phyloP scores from a whole-genome alignment of 2,329 filamentous ascomycete genomes.

The Herpomyces periplanetae region DNA sequence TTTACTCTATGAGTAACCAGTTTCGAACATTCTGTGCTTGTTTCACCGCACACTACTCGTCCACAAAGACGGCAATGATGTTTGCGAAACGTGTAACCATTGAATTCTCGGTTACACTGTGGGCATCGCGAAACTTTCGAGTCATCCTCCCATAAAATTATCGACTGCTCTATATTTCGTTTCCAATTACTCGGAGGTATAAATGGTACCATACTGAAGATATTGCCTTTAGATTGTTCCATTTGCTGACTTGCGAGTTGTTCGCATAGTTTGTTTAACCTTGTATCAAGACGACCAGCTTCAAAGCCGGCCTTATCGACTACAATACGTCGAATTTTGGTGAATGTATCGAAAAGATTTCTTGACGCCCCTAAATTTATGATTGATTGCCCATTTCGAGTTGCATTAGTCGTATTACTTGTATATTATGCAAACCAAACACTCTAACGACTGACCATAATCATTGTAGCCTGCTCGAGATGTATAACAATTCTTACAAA shows the following conservation, averaged over 20 bases:
- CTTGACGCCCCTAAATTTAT: constrained; percentile 15
- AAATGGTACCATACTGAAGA: constrained; percentile 16
- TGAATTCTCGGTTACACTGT: constrained; percentile 84
- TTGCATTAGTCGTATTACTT: too few species aligned
- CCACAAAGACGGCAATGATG: constrained; percentile 88
- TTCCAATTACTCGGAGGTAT: constrained; percentile 23
- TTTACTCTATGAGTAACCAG: constrained; percentile 35
- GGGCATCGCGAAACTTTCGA: constrained; percentile 38
- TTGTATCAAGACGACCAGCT: constrained; percentile 55
- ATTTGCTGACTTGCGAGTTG: constrained; percentile 29
- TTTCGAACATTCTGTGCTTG: constrained; percentile 38
- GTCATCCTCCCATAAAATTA: constrained; percentile 88
- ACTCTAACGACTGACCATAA: constrained; percentile 15
- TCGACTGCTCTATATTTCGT: constrained; percentile 49
- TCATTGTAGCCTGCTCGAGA: constrained; percentile 85
- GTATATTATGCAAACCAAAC: background rate
- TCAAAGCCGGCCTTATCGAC: constrained; percentile 62
- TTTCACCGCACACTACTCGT: constrained; percentile 62
- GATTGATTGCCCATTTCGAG: background rate
- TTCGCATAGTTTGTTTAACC: constrained; percentile 56
- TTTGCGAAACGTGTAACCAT: constrained; percentile 56
- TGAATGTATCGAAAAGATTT: constrained; percentile 32
- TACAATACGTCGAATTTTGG: constrained; percentile 25
- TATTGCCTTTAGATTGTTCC: constrained; percentile 14
- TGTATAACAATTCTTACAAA: constrained; percentile 98